Evolutionary conservation across 2,329 filamentous ascomycete species (phyloP).

Genomic region (Arthrobotrys sphaeroides): DNA sequence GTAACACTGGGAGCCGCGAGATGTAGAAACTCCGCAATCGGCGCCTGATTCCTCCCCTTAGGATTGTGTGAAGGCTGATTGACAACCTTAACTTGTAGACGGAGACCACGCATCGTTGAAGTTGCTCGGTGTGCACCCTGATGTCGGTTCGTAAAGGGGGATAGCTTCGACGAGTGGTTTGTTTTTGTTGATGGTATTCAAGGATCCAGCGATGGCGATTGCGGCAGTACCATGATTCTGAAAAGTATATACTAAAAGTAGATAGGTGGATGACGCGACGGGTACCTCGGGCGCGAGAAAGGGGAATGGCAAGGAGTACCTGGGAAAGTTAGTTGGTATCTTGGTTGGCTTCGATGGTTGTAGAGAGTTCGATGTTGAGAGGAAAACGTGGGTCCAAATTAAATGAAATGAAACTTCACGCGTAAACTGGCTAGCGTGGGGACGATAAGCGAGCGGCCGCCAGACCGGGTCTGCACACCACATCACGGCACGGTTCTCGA

Average conservation of each 20-base stretch:
- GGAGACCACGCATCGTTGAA: slow-evolving; percentile 53
- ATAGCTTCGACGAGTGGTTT: background rate
- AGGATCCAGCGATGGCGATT: slow-evolving; percentile 6
- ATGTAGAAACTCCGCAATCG: slow-evolving; percentile 55
- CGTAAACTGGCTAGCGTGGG: slow-evolving; percentile 12
- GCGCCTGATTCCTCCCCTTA: slow-evolving; percentile 41
- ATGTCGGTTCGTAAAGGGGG: background rate
- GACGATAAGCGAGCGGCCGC: background rate
- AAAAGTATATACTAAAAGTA: background rate
- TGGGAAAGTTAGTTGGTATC: background rate
- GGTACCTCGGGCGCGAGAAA: background rate
- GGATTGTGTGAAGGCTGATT: slow-evolving; percentile 38
- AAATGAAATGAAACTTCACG: slow-evolving; percentile 8
- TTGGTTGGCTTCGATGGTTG: background rate
- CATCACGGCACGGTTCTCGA: background rate
- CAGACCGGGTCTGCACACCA: background rate
- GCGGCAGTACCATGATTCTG: background rate
- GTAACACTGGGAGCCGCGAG: slow-evolving; percentile 54
- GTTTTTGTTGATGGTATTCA: slow-evolving; percentile 7
- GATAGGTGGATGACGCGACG: background rate
- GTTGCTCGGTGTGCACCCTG: background rate
- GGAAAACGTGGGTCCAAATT: slow-evolving; percentile 18
- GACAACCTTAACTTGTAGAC: slow-evolving; percentile 56
- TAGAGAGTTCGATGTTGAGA: slow-evolving; percentile 20
- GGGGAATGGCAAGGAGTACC: background rate